A percentile compares a stretch with the other conserved stretches of the same genome.
phyloP scores from a whole-genome alignment of 1,284 basidiomycete genomes.

The Ganoderma lucidum region DNA sequence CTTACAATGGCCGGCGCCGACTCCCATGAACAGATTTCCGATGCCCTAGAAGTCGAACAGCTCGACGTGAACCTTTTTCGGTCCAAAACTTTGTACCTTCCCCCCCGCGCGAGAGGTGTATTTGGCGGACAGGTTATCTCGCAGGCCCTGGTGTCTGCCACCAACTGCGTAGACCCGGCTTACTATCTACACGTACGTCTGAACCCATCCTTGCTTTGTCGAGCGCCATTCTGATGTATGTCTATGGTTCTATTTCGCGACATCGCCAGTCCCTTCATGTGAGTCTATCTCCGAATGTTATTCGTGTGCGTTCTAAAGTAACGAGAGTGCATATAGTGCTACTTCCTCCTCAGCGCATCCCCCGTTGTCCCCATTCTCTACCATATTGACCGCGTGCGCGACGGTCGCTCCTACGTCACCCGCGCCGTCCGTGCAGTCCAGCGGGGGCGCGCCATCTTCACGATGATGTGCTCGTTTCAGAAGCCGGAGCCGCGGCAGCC shows the following conservation, averaged over 20 bases:
- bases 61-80: conserved; percentile 82
- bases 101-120: conserved; percentile 75
- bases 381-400: conserved; percentile 85
- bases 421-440: conserved; percentile 82
- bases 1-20: background rate
- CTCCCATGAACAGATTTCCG: conserved; percentile 62
- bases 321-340: conserved; percentile 65
- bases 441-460: conserved; percentile 80
- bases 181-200: conserved; percentile 76
- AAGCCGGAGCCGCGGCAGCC: conserved; percentile 81
- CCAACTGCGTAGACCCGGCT: conserved; percentile 72
- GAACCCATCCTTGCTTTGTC: background rate
- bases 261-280: conserved; percentile 72
- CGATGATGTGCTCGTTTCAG: conserved; percentile 89
- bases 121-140: conserved; percentile 94
- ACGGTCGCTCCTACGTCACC: conserved; percentile 79
- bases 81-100: conserved; percentile 77
- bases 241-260: conserved; percentile 7
- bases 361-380: conserved; percentile 84
- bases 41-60: conserved; percentile 79
- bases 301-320: background rate
- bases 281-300: conserved; percentile 37
- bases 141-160: conserved; percentile 84
- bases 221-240: background rate
- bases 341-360: conserved; percentile 84